Percentiles rank a stretch among this genome's conserved stretches.
Evolutionary conservation across 2,329 filamentous ascomycete species (phyloP).

Genomic region (Alternaria triticina): DNA sequence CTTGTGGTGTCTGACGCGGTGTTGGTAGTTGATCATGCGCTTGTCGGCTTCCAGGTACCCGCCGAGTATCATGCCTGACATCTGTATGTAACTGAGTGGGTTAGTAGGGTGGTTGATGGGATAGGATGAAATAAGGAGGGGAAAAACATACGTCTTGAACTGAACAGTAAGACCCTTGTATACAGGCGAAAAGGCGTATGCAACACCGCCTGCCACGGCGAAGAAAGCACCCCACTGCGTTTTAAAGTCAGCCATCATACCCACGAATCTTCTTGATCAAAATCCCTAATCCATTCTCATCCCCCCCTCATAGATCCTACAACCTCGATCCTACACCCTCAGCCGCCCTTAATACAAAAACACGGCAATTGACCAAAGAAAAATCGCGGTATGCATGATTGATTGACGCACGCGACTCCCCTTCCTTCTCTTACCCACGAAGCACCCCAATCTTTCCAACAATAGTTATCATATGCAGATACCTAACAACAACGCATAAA

Average conservation of each 20-base stretch:
- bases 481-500: too few species aligned
- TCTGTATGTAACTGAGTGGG: constrained; percentile 73
- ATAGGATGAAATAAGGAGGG: background rate
- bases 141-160: constrained; percentile 42
- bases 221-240: constrained; percentile 71
- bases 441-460: too few species aligned
- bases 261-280: too few species aligned
- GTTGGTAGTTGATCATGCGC: constrained; percentile 71
- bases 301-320: too few species aligned
- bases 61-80: constrained; percentile 84
- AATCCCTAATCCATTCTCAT: too few species aligned
- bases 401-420: too few species aligned
- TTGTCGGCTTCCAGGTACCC: constrained; percentile 77
- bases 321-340: too few species aligned
- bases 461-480: too few species aligned
- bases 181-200: constrained; percentile 70
- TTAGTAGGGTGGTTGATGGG: background rate
- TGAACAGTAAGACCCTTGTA: constrained; percentile 64
- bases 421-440: too few species aligned
- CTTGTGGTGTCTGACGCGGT: constrained; percentile 68
- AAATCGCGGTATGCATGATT: too few species aligned
- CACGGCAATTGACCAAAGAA: too few species aligned
- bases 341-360: too few species aligned
- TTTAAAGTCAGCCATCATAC: background rate
- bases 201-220: constrained; percentile 66